Conservation (phyloP, 345 rosid genomes). For the Bruguiera parviflora region DNA sequence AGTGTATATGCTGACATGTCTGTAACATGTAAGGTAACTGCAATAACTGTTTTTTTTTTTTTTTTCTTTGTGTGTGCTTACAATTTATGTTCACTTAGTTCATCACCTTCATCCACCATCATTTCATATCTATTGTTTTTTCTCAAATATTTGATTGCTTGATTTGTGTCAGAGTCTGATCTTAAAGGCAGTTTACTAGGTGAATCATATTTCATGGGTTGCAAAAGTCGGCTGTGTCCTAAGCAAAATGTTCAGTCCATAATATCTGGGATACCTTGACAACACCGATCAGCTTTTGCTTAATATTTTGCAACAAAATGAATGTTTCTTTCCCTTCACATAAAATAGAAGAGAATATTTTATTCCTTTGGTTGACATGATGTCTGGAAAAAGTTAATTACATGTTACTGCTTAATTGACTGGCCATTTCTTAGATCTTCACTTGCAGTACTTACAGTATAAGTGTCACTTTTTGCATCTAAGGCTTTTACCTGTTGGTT, state of each 20-base stretch:
- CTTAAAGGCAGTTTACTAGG: not conserved
- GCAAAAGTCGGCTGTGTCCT: not conserved
- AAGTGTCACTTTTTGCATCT: too few species aligned
- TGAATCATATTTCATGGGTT: not conserved
- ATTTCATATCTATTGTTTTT: not conserved
- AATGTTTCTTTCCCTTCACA: not conserved
- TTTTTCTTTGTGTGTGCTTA: not conserved
- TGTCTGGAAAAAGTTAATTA: not conserved
- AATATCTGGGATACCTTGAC: not conserved
- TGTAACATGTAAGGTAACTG: conserved; percentile 76
- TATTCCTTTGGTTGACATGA: not conserved
- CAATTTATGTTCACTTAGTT: not conserved
- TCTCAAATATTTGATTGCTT: not conserved
- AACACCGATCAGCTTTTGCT: not conserved
- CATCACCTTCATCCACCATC: not conserved
- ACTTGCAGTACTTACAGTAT: conserved; percentile 3
- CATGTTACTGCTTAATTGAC: not conserved
- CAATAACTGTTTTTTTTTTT: not conserved
- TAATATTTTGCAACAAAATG: not conserved
- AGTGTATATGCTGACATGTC: conserved; percentile 99
- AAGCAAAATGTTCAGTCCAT: not conserved
- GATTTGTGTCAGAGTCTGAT: not conserved
- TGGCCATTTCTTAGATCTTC: not conserved
- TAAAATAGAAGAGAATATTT: not conserved
- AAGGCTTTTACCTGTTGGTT: too few species aligned